phyloP scores from a whole-genome alignment of 352 stramenopile genomes.

The Pythium brachiatum region DNA sequence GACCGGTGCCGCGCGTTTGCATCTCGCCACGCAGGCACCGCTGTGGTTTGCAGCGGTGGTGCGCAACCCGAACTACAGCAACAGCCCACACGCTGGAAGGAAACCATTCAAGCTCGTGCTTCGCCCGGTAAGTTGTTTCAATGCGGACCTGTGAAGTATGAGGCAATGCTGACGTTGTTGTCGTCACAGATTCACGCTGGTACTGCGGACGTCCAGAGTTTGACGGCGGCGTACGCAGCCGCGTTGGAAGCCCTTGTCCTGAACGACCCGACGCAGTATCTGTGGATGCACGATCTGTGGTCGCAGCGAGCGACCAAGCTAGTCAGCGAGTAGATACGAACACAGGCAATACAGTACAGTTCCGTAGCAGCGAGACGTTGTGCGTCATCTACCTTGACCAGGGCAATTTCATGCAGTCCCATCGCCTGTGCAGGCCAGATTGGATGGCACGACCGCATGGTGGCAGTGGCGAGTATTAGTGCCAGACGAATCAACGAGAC shows the following conservation, averaged over 20 bases:
- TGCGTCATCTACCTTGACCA: not conserved
- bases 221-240: slow-evolving; percentile 42
- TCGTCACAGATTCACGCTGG: not conserved
- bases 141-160: too few relatives aligned
- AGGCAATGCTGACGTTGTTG: not conserved
- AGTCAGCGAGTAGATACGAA: not conserved
- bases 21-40: slow-evolving; percentile 27
- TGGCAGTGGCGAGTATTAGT: too few relatives aligned
- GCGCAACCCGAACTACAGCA: slow-evolving; percentile 32
- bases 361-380: too few relatives aligned
- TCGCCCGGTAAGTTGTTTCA: slow-evolving; percentile 20
- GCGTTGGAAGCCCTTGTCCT: slow-evolving; percentile 35
- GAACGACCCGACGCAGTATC: slow-evolving; percentile 40
- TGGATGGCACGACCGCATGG: too few relatives aligned
- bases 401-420: too few relatives aligned
- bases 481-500: not conserved
- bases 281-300: slow-evolving; percentile 63
- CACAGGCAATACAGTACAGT: too few relatives aligned
- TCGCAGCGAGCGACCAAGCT: slow-evolving; percentile 1
- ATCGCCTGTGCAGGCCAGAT: too few relatives aligned
- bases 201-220: not conserved
- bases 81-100: slow-evolving; percentile 9
- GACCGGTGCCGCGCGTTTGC: slow-evolving; percentile 41
- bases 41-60: slow-evolving; percentile 52
- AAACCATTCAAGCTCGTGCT: slow-evolving; percentile 51